Base-by-base conservation (phyloP, 2,329 filamentous ascomycete genomes). In the Clarireedia homoeocarpa region DNA sequence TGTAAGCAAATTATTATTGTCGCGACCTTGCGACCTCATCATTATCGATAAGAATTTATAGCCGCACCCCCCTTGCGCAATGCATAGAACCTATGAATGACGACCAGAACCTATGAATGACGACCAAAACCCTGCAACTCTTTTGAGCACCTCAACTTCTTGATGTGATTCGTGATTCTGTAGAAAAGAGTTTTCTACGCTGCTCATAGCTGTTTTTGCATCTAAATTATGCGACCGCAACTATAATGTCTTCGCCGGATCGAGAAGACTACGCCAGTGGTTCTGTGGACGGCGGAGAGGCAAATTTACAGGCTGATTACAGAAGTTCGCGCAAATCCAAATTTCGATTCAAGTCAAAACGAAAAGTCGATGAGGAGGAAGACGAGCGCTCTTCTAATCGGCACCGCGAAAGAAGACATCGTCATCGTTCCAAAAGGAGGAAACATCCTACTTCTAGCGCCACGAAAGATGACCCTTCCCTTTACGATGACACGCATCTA, bases 401-500 rank as follows among this genome's bases (percentile, higher is more conserved):
- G 48, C 56, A 27, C 27, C 56, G 56, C 26, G 51, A 48, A 44
- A 59, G 62, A 30, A 56, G 59, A 51, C 57, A 57, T 52, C 62
- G 61, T 47, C 66, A 67, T 51, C 64, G 63, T 39, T 61, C 58
- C 26, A 66, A 66, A 56, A 56, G 64, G 42, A 61, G 60, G 47
- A 65, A 58, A 58, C 51, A 27, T 14, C 60, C 59, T 5, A 45
- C 55, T 45, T 48, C 57, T n/a, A 49, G 62, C 15, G 63, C 42
- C 17, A 39, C 34, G 4, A 58, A 59, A 44, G 59, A 73, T 47
- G 68, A 72, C 46, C 69, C 70, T 6, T 58, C 68, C 20, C 58
- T 68, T 48, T 68, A 71, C 63, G 72, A 74, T 59, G 71, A 74
- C 56, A 70, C 69, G 6, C 70, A 72, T 57, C 65, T 71, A 6